Evolutionary conservation across 2,329 filamentous ascomycete genomes (phyloP), one percentile per base, ranked within the genome.

Genomic region (Colletotrichum lupini): DNA sequence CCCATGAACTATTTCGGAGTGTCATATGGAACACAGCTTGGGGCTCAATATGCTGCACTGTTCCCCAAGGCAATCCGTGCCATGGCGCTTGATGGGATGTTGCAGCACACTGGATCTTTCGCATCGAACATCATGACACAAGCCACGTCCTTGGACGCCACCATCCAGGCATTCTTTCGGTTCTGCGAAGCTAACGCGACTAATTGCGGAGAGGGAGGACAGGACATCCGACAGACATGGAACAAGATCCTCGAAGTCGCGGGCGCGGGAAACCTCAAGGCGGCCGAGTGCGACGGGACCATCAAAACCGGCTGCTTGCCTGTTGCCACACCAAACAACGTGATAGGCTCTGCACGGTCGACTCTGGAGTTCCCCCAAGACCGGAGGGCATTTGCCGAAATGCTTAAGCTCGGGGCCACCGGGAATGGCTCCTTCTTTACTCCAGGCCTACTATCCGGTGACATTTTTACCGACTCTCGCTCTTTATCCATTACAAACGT

Each of bases 121-220:
- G 70, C 70, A 1, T 64, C 66, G 0, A 73, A 73, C 32, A 73
- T 73, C 26, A 60, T 73, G 66, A 73, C 70, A 16, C 70, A 73
- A 55, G 70, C 70, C 6, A 73, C 70, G 16, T 73, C 70, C 4
- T 3, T 73, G 26, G 70, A 73, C 14, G 66, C 70, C 6, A 73
- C 70, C n/a, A 73, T 73, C 2, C 70, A 73, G 6, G 70, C 30
- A 4, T 73, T 73, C 26, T 73, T 73, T 22, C 28, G 66, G 4
- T 73, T 73, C 12, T 73, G 66, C 37, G 70, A 73, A 32, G 42
- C 70, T 37, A 59, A 69, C 28, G 37, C 24, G 4, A 28, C 55
- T 0, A 69, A 65, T n/a, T 73, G 70, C 7, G 70, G 70, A 3
- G 59, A 73, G 1, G 66, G 60, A 0, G 70, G 70, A 11, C 58